phyloP scores from a whole-genome alignment of 768 basidiomycete genomes.

The Pholiota conissans region DNA sequence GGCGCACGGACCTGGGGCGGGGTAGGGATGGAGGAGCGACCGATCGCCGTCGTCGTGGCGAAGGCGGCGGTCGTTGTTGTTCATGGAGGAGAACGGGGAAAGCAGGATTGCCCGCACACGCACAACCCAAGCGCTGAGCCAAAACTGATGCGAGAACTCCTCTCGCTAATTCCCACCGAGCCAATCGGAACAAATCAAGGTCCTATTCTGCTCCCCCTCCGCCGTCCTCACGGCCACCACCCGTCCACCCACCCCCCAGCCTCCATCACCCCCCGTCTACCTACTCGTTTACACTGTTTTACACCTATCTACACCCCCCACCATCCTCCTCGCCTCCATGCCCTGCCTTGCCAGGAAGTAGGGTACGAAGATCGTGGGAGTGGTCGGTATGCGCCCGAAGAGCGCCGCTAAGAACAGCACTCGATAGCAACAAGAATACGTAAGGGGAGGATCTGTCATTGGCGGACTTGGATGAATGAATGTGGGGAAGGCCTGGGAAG shows the following conservation, averaged over 20 bases:
- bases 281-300: conserved; percentile 15
- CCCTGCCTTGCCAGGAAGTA: conserved; percentile 25
- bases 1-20: conserved; percentile 7
- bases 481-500: conserved; percentile 39
- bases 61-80: conserved; percentile 51
- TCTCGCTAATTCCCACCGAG: conserved; percentile 54
- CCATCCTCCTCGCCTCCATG: conserved; percentile 8
- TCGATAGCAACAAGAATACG: conserved; percentile 53
- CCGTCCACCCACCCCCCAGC: not conserved
- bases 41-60: conserved; percentile 44
- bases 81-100: conserved; percentile 57
- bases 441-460: conserved; percentile 47
- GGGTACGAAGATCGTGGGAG: conserved; percentile 46
- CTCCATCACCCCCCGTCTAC: not conserved
- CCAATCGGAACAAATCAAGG: conserved; percentile 62
- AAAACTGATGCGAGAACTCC: conserved; percentile 50
- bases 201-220: conserved; percentile 21
- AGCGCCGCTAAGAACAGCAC: conserved; percentile 44
- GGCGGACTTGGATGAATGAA: conserved; percentile 35
- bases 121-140: conserved; percentile 60
- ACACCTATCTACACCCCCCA: conserved; percentile 12
- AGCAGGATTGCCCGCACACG: conserved; percentile 59
- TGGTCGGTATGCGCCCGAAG: conserved; percentile 49
- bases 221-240: not conserved
- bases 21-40: conserved; percentile 19